Base-by-base conservation (phyloP, 73 alveolate species). In the Symbiodinium natans region DNA sequence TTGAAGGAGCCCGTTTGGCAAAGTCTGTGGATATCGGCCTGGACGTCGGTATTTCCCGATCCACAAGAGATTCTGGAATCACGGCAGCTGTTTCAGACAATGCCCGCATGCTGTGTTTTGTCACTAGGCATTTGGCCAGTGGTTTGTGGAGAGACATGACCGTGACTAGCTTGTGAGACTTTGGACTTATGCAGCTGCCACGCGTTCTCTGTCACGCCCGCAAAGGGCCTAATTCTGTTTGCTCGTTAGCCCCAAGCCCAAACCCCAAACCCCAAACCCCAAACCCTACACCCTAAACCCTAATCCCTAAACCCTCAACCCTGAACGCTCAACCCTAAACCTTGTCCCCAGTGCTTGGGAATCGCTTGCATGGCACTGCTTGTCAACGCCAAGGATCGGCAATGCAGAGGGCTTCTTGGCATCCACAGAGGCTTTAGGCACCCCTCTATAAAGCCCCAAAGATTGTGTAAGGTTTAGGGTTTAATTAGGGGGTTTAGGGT, bases 21-120 rank as follows among this genome's bases (percentile, higher is more conserved):
- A 86, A 36, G 59, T 56, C 63, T 86, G 94, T 21, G 94, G 94
- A n/a, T 86, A 54, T 86, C 94, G 94, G 0, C 94, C 94, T 5
- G 94, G 94, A 27, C 94, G 94, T 2, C 94, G 94, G 41, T 86
- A 86, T 56, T 86, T 86, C 41, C 75, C 63, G 2, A 34, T 34
- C 41, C 36, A 33, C 84, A 52, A 25, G 33, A 77, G 84, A 8
- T 86, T 86, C 59, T 86, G 94, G 94, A 8, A 23, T 48, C 93
- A 31, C 39, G 80, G 52, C 92, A 13, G n/a, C n/a, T n/a, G n/a
- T n/a, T n/a, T n/a, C n/a, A 36, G 0, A 54, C 87, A n/a, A 13
- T 13, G 87, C 46, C 31, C 46, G 23, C 31, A 36, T 19, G 0
- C 2, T 74, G 86, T 4, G 8, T 34, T 31, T 40, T 3, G 29